These are phyloP conservation scores for Cynara cardunculus DNA, from an alignment of 129 eudicot genomes.

Conservation along the genomic window DNA sequence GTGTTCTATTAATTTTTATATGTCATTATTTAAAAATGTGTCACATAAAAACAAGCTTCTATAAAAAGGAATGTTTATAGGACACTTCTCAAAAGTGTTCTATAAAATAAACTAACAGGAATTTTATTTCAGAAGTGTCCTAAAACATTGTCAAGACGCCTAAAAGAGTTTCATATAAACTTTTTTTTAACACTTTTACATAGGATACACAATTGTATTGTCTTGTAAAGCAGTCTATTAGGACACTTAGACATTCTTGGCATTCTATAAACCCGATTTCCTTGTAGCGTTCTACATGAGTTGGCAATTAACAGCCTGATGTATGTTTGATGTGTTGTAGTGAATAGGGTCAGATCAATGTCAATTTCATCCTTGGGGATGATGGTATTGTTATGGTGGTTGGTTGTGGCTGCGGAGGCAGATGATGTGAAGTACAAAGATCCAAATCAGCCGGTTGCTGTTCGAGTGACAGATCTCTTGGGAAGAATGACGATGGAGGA, in stretches of 20 bases:
- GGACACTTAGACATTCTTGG: not conserved
- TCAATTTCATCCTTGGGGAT: slow-evolving; percentile 31
- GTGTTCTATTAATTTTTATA: too few species aligned
- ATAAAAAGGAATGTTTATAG: not conserved
- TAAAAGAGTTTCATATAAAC: not conserved
- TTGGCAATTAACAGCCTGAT: not conserved
- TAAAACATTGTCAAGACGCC: not conserved
- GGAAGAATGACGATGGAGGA: slow-evolving; percentile 51
- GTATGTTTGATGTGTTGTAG: slow-evolving; percentile 14
- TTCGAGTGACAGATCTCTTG: slow-evolving; percentile 44
- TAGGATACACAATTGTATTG: not conserved
- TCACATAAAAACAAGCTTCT: not conserved
- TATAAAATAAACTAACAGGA: not conserved
- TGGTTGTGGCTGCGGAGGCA: slow-evolving; percentile 10
- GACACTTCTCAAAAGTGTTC: not conserved
- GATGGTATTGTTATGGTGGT: slow-evolving; percentile 25
- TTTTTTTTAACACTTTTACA: not conserved
- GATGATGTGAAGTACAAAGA: slow-evolving; percentile 46
- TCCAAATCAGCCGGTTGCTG: slow-evolving; percentile 41
- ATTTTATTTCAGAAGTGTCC: not conserved
- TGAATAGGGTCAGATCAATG: slow-evolving; percentile 19
- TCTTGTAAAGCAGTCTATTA: not conserved
- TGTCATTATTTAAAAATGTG: too few species aligned
- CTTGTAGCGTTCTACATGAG: not conserved
- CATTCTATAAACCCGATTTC: not conserved